phyloP scores from a whole-genome alignment of 805 yeast genomes.

The Vanderwaltozyma polyspora region DNA sequence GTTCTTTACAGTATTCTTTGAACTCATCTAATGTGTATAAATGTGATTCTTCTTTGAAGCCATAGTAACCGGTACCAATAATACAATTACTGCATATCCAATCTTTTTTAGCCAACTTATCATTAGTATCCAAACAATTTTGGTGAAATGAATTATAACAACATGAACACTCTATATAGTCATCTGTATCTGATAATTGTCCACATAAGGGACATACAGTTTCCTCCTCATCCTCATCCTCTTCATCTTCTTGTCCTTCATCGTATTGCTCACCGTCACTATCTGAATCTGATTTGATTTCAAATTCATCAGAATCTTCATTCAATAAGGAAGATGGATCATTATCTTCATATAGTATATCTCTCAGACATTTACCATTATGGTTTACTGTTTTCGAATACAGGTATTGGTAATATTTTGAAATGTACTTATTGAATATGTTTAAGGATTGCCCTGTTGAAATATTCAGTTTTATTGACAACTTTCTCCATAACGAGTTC shows the following conservation, averaged over 20 bases:
- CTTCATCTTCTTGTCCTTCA: no score
- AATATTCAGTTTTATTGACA: slow-evolving; percentile 9
- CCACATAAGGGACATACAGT: slow-evolving; percentile 41
- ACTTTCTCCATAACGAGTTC: slow-evolving; percentile 19
- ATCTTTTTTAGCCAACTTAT: slow-evolving; percentile 14
- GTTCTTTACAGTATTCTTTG: slow-evolving; percentile 39
- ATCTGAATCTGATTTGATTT: neutral
- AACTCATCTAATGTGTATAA: slow-evolving; percentile 52
- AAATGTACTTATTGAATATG: slow-evolving; percentile 20
- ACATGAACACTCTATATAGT: slow-evolving; percentile 53
- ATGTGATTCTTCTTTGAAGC: slow-evolving; percentile 60
- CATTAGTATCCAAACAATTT: slow-evolving; percentile 2
- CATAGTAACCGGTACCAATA: slow-evolving; percentile 80
- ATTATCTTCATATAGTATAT: slow-evolving; percentile 9
- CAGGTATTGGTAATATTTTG: slow-evolving; percentile 27
- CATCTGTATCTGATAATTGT: slow-evolving; percentile 32
- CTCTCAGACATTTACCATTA: slow-evolving; percentile 3
- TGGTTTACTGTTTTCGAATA: slow-evolving; percentile 6
- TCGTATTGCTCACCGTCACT: no score
- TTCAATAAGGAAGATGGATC: slow-evolving; percentile 27
- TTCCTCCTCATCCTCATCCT: slow-evolving; percentile 3
- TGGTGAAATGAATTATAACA: slow-evolving; percentile 60
- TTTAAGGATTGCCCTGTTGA: slow-evolving; percentile 1
- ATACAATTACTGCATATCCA: slow-evolving; percentile 83
- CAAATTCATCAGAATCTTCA: neutral